Evolutionary conservation across 208 protist genomes (phyloP), one percentile per base, ranked within the genome.

Genomic region (Entamoeba moshkovskii): DNA sequence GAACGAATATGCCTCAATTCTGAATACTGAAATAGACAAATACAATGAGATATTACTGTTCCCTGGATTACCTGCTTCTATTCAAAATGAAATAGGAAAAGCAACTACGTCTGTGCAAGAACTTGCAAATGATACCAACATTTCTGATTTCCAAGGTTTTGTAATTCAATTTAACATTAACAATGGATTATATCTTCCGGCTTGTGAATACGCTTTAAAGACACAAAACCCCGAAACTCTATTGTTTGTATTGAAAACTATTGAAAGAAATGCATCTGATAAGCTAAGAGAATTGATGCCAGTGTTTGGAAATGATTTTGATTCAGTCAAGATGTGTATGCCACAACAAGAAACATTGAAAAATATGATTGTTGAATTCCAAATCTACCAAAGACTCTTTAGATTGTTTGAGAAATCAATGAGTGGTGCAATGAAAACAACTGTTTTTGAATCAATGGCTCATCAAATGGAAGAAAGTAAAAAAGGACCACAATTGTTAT

Each of bases 61-160:
- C 59, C 59, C 59, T 42, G 59, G 59, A 38, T 85, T 85, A 85
- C 59, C 59, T 38, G 59, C 59, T 29, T 85, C 59, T 13, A 85
- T 85, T 85, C 59, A 85, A 85, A 85, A 85, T 85, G 59, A 85
- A 85, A 85, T 85, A 42, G 59, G 59, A 38, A 85, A 85, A 13
- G 33, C 33, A 13, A 85, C 59, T 13, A 85, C 11, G n/a, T 85
- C 59, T 13, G 1, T 4, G 25, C 18, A 85, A 85, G 59, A 85
- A 38, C 33, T 85, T 29, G 25, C n/a, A 33, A 42, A 3, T 42
- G 59, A 85, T 38, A 85, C 59, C 11, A 85, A 85, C 3, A 85
- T 85, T 38, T 15, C 59, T 33, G 59, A 85, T 85, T 85, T 85
- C 25, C 59, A 85, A 38, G 59, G 59, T 13, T 85, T 85, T 85